Percentiles rank a stretch among this genome's conserved stretches.
These are phyloP conservation scores for Citrus hindsii DNA, from an alignment of 345 rosid genomes.

Conservation along the genomic window DNA sequence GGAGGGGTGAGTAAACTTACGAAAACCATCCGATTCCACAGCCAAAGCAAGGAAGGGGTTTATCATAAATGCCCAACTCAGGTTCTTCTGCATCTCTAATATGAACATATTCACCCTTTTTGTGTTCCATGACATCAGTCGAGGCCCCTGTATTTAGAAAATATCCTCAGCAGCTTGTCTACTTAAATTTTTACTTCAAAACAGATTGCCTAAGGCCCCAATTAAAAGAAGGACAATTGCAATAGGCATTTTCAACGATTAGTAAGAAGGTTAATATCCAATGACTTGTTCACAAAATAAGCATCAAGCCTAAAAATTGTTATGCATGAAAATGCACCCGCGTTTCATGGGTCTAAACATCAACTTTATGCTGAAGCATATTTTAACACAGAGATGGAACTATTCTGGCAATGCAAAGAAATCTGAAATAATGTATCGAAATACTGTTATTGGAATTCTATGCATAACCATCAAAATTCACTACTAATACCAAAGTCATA, in stretches of 20 bases:
- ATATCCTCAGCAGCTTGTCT: constrained; percentile 8
- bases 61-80: constrained; percentile 61
- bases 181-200: not conserved
- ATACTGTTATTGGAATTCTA: not conserved
- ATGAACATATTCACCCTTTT: constrained; percentile 48
- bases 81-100: constrained; percentile 47
- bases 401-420: not conserved
- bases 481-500: not conserved
- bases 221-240: not conserved
- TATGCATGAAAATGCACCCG: not conserved
- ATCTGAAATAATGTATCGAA: not conserved
- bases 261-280: not conserved
- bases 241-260: not conserved
- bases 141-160: constrained; percentile 29
- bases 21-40: constrained; percentile 97
- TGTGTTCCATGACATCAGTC: constrained; percentile 34
- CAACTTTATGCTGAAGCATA: not conserved
- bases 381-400: not conserved
- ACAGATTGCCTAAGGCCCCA: not conserved
- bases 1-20: constrained; percentile 37
- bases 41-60: constrained; percentile 92
- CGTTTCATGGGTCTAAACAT: not conserved
- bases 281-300: not conserved
- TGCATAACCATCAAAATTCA: not conserved
- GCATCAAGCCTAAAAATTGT: not conserved